phyloP scores from a whole-genome alignment of 1,284 basidiomycete genomes.

The Puccinia triticina region DNA sequence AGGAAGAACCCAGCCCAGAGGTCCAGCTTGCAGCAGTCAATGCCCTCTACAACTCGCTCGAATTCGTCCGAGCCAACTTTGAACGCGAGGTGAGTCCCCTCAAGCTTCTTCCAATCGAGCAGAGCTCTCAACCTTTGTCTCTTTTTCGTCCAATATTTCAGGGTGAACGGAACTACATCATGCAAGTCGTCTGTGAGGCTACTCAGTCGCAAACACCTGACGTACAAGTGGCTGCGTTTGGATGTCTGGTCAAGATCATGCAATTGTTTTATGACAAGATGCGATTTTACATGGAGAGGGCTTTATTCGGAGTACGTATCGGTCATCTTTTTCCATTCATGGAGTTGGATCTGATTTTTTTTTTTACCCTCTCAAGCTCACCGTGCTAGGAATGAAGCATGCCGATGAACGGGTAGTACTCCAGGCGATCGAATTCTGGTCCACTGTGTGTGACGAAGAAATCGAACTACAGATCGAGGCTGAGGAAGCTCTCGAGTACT shows the following conservation, averaged over 20 bases:
- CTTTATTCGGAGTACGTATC: constrained; percentile 83
- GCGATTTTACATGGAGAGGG: constrained; percentile 99
- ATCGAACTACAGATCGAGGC: constrained; percentile 89
- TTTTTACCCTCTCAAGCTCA: constrained; percentile 68
- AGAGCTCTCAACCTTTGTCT: not conserved
- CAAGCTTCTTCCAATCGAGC: constrained; percentile 45
- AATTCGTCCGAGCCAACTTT: constrained; percentile 97
- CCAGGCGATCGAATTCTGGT: constrained; percentile 99
- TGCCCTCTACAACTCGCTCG: constrained; percentile 91
- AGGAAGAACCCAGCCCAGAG: constrained; percentile 89
- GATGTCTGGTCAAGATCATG: constrained; percentile 96
- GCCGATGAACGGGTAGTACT: constrained; percentile 85
- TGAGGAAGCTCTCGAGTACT: constrained; percentile 86
- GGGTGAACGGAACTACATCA: constrained; percentile 99
- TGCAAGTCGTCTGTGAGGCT: constrained; percentile 99
- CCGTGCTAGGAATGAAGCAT: constrained; percentile 98
- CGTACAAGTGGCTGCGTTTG: constrained; percentile 90
- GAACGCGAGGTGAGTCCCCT: constrained; percentile 76
- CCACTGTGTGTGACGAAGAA: constrained; percentile 97
- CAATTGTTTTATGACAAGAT: constrained; percentile 98
- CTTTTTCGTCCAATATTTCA: constrained; percentile 59
- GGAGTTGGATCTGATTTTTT: not conserved
- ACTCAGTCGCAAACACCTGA: constrained; percentile 79
- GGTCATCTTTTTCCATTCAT: constrained; percentile 12
- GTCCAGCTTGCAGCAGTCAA: constrained; percentile 94